These are phyloP conservation scores for Deuterostichococcus epilithicus DNA, from an alignment of 139 green algal genomes.

Conservation along the genomic window DNA sequence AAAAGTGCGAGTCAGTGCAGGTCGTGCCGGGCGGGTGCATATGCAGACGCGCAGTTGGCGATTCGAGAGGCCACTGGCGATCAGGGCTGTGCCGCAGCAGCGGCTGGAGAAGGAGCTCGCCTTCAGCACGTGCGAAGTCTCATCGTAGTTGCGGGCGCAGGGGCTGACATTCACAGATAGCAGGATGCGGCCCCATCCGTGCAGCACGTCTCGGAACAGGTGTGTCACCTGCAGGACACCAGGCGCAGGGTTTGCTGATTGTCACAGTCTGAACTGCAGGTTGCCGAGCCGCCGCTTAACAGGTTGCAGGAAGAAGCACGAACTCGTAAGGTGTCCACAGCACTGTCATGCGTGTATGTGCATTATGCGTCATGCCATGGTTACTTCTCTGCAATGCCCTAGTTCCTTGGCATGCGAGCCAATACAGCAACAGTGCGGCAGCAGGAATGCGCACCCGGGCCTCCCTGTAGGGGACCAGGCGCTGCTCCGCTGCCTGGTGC, in stretches of 20 bases:
- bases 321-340: neutral
- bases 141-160: conserved; percentile 56
- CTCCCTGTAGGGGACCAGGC: conserved; percentile 61
- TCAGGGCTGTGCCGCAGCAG: no score
- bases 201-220: conserved; percentile 57
- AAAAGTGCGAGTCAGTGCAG: no score
- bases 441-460: conserved; percentile 32
- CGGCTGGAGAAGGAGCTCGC: neutral
- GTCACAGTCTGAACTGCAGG: neutral
- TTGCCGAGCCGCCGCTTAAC: neutral
- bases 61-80: no score
- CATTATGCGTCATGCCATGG: no score
- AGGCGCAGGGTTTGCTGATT: neutral
- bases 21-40: no score
- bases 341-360: no score
- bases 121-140: conserved; percentile 63
- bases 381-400: no score
- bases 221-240: conserved; percentile 26
- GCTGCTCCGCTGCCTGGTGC: conserved; percentile 28
- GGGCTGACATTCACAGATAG: conserved; percentile 67
- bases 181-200: conserved; percentile 65
- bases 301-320: neutral
- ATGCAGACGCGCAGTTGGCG: no score
- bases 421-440: no score
- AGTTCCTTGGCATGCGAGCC: no score